These are phyloP conservation scores for Eimeria nieschulzi DNA, from an alignment of 169 alveolate genomes.

Conservation along the genomic window DNA sequence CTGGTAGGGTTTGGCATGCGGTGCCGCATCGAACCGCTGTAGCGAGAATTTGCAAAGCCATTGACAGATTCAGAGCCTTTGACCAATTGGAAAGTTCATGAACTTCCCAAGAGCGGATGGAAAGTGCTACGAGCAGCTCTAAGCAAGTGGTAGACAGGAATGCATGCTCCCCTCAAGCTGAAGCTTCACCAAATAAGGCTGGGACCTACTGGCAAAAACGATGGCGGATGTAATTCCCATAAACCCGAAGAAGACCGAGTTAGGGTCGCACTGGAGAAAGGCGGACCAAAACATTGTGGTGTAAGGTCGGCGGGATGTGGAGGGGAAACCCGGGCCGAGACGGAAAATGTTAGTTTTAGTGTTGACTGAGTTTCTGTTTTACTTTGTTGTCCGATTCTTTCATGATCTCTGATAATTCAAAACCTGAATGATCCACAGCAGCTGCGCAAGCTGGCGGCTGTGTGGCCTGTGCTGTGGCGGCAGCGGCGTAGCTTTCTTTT, in stretches of 20 bases:
- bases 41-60: no score
- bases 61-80: no score
- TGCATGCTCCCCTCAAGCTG: no score
- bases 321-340: conserved; percentile 3
- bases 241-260: conserved; percentile 96
- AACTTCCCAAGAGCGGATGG: no score
- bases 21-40: no score
- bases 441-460: neutral
- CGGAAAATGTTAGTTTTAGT: neutral
- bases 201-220: conserved; percentile 94
- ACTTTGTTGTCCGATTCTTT: neutral
- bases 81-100: neutral
- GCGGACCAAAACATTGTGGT: conserved; percentile 69
- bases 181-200: neutral
- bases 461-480: neutral
- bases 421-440: neutral
- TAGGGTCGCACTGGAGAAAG: conserved; percentile 90
- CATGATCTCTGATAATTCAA: neutral
- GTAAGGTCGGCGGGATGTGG: neutral
- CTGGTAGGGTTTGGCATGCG: no score
- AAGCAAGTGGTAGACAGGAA: no score
- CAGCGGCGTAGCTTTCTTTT: neutral
- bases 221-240: conserved; percentile 99
- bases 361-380: neutral
- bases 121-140: no score